These are phyloP conservation scores for Phoma sp. DNA, from an alignment of 2,329 filamentous ascomycete genomes.

Conservation along the genomic window DNA sequence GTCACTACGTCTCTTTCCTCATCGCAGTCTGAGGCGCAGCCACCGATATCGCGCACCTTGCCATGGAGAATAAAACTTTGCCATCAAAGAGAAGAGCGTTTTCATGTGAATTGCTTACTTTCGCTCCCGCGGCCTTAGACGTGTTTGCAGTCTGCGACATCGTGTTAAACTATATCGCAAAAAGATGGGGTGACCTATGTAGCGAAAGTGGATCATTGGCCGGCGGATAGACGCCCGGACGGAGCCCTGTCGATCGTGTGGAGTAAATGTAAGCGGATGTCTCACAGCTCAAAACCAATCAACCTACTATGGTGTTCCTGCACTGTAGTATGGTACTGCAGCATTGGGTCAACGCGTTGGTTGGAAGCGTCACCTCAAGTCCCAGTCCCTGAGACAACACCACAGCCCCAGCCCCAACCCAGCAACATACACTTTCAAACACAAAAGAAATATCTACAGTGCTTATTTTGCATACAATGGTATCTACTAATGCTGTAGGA, in stretches of 20 bases:
- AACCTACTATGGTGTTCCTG: background rate
- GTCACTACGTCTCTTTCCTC: background rate
- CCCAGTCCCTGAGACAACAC: background rate
- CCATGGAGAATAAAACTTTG: background rate
- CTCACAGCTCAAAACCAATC: background rate
- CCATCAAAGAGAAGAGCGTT: background rate
- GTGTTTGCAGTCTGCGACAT: constrained; percentile 12
- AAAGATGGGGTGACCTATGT: background rate
- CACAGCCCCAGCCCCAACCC: background rate
- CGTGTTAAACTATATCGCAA: background rate
- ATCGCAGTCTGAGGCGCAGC: background rate
- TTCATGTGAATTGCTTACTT: background rate
- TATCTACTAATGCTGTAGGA: background rate
- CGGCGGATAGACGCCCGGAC: background rate
- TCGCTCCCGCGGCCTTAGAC: background rate
- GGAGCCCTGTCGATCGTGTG: background rate
- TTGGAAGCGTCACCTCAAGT: background rate
- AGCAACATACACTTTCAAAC: background rate
- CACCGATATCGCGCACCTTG: background rate
- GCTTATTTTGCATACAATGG: background rate
- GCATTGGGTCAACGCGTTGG: background rate
- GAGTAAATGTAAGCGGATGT: background rate
- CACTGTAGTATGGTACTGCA: background rate
- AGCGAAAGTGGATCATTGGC: constrained; percentile 2
- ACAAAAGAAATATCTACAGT: background rate